phyloP scores from a whole-genome alignment of 805 yeast species.

The Sugiyamaella lignohabitans region DNA sequence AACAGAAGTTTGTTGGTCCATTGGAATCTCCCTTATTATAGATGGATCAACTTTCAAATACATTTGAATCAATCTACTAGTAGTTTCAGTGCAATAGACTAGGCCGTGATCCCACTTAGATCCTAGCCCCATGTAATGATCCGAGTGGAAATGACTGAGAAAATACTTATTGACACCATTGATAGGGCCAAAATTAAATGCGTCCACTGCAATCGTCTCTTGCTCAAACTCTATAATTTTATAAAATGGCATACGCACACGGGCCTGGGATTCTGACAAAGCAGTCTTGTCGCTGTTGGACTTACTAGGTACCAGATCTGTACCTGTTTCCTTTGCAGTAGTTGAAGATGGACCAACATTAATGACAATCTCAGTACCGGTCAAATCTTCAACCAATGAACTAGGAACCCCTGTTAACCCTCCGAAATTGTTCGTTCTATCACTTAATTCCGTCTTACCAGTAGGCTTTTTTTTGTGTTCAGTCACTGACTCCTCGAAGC shows the following conservation, averaged over 20 bases:
- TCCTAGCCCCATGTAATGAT: constrained; percentile 84
- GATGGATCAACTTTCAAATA: constrained; percentile 50
- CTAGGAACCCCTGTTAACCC: too few relatives aligned
- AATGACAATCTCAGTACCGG: too few relatives aligned
- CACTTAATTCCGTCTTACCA: too few relatives aligned
- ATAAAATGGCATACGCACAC: constrained; percentile 30
- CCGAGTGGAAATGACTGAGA: constrained; percentile 76
- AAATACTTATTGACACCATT: constrained; percentile 29
- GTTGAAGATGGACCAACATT: too few relatives aligned
- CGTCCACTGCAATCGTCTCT: constrained; percentile 33
- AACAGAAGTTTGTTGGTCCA: constrained; percentile 39
- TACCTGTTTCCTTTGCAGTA: too few relatives aligned
- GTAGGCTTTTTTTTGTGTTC: too few relatives aligned
- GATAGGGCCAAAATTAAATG: constrained; percentile 33
- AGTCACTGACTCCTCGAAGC: too few relatives aligned
- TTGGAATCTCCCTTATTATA: constrained; percentile 37
- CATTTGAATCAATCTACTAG: constrained; percentile 49
- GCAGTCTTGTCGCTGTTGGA: too few relatives aligned
- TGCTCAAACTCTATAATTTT: constrained; percentile 28
- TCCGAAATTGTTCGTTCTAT: too few relatives aligned
- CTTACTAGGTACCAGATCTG: too few relatives aligned
- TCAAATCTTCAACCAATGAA: too few relatives aligned
- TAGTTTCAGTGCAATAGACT: constrained; percentile 67
- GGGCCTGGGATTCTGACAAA: too few relatives aligned
- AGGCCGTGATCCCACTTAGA: constrained; percentile 69